Evolutionary conservation across 768 basidiomycete species (phyloP).

Genomic region (Boletellus ananas): DNA sequence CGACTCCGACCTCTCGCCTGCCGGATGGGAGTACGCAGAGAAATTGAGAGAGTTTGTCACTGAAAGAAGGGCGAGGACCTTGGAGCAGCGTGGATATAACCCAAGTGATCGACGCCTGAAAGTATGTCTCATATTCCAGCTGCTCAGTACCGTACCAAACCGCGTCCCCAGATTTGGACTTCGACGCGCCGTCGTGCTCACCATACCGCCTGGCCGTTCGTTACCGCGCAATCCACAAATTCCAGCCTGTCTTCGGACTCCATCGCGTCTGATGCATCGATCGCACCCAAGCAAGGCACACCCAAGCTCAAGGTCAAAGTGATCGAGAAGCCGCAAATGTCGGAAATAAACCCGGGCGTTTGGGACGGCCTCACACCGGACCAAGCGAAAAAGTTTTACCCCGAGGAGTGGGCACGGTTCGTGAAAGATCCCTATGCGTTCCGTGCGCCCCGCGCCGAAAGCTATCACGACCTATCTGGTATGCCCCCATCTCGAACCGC

Average conservation of each 20-base stretch:
- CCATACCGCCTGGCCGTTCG: slow-evolving; percentile 96
- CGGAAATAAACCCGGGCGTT: slow-evolving; percentile 95
- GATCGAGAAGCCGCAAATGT: slow-evolving; percentile 94
- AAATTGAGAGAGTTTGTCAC: slow-evolving; percentile 86
- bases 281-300: slow-evolving; percentile 3
- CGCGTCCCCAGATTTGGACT: slow-evolving; percentile 80
- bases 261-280: neutral
- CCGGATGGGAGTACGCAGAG: slow-evolving; percentile 94
- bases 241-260: slow-evolving; percentile 11
- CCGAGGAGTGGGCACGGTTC: slow-evolving; percentile 92
- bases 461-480: slow-evolving; percentile 94
- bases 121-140: slow-evolving; percentile 39
- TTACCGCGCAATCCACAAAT: slow-evolving; percentile 33
- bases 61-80: slow-evolving; percentile 71
- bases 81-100: slow-evolving; percentile 67
- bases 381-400: slow-evolving; percentile 85
- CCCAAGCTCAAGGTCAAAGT: slow-evolving; percentile 64
- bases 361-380: slow-evolving; percentile 95
- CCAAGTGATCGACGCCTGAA: slow-evolving; percentile 60
- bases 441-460: slow-evolving; percentile 90
- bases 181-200: slow-evolving; percentile 90
- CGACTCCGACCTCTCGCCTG: slow-evolving; percentile 92
- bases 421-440: slow-evolving; percentile 90
- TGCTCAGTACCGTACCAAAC: neutral
- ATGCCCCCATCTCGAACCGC: slow-evolving; percentile 15